These are phyloP conservation scores for Juglanconis oblonga DNA, from an alignment of 2,329 filamentous ascomycete species.

Conservation along the genomic window DNA sequence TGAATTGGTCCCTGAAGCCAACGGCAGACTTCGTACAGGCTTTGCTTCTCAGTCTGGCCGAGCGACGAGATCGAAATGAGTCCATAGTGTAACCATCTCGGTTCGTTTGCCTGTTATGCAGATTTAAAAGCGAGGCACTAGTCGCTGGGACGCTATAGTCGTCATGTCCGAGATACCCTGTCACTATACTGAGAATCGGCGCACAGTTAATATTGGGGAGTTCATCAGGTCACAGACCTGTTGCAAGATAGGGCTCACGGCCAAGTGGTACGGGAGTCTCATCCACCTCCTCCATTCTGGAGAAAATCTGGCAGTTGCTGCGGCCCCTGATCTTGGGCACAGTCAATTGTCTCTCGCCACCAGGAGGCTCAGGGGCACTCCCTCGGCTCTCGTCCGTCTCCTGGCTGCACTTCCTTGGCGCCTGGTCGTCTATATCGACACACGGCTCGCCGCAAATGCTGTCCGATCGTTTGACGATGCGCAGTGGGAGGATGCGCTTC, in stretches of 20 bases:
- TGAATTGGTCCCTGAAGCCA: conserved; percentile 13
- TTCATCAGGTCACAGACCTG: background rate
- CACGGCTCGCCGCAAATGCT: conserved; percentile 16
- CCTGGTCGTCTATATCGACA: background rate
- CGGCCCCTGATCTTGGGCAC: conserved; percentile 34
- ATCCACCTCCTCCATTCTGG: background rate
- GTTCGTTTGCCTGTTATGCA: background rate
- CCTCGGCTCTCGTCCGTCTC: conserved; percentile 22
- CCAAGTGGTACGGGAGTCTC: conserved; percentile 6
- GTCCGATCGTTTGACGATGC: conserved; percentile 44
- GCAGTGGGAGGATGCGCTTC: conserved; percentile 40
- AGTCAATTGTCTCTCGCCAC: conserved; percentile 26
- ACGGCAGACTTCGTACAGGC: conserved; percentile 4
- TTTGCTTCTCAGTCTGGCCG: conserved; percentile 2
- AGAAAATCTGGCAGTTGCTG: conserved; percentile 5
- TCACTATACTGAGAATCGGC: background rate
- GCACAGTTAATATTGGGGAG: background rate
- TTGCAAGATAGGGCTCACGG: conserved; percentile 3
- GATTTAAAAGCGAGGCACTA: background rate
- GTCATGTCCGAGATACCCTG: background rate
- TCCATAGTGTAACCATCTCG: background rate
- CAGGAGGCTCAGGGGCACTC: conserved; percentile 24
- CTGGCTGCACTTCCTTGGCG: conserved; percentile 20
- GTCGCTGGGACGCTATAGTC: background rate
- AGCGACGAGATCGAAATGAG: background rate